Conservation (phyloP, 2,329 filamentous ascomycete species). For the Sclerotiophoma versabilis region DNA sequence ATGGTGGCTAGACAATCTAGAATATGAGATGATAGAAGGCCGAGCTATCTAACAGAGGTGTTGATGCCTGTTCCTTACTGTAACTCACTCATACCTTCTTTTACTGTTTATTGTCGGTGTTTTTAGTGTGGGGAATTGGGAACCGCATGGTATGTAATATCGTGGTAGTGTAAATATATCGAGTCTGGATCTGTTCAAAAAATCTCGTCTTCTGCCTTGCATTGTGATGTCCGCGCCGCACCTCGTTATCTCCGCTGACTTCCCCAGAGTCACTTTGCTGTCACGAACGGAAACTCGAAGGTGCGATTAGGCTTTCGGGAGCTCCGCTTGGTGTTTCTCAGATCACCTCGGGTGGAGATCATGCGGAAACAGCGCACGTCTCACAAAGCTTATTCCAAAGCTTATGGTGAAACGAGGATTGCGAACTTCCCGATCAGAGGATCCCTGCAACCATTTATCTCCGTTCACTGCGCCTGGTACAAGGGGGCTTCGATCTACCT, state of each 20-base stretch:
- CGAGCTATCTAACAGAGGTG: conserved; percentile 1
- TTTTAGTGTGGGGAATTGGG: conserved; percentile 13
- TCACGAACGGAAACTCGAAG: neutral
- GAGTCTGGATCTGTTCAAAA: conserved; percentile 20
- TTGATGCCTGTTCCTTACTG: conserved; percentile 10
- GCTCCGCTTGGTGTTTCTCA: neutral
- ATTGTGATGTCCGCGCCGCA: conserved; percentile 3
- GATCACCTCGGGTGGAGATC: neutral
- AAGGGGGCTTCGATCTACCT: neutral
- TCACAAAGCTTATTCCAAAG: conserved; percentile 14
- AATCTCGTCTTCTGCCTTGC: neutral
- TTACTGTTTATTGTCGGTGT: conserved; percentile 14
- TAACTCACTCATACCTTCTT: conserved; percentile 24
- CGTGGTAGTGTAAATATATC: conserved; percentile 18
- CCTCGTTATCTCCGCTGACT: neutral
- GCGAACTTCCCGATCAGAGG: neutral
- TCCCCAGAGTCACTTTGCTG: too few species aligned
- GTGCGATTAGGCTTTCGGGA: conserved; percentile 6
- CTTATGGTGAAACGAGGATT: conserved; percentile 5
- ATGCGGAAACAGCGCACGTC: conserved; percentile 15
- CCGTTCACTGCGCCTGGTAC: neutral
- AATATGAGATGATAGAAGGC: conserved; percentile 15
- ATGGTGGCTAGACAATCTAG: conserved; percentile 22
- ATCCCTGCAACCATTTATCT: neutral
- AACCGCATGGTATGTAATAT: conserved; percentile 16